Percentiles rank a stretch among this genome's conserved stretches.
Conservation (phyloP, 768 basidiomycete genomes). For the Podaxis sp. region DNA sequence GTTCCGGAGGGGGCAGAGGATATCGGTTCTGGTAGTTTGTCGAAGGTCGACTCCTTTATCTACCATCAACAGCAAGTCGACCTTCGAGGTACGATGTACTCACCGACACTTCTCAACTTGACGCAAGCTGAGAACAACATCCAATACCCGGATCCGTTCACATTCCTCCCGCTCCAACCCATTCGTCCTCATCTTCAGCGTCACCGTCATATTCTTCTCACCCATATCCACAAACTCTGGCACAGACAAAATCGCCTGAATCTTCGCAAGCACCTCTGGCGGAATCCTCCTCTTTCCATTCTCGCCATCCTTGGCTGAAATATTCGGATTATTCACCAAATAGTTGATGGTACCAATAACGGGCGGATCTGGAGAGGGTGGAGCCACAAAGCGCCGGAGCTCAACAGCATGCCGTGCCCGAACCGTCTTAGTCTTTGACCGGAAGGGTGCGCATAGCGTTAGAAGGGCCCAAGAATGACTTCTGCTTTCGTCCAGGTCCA, state of each 20-base stretch:
- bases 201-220: slow-evolving; percentile 50
- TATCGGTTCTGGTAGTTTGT: slow-evolving; percentile 41
- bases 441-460: slow-evolving; percentile 57
- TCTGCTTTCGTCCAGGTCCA: slow-evolving; percentile 41
- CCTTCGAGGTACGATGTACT: slow-evolving; percentile 19
- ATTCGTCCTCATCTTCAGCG: slow-evolving; percentile 59
- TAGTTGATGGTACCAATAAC: slow-evolving; percentile 40
- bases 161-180: slow-evolving; percentile 49
- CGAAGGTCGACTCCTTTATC: slow-evolving; percentile 41
- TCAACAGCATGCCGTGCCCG: slow-evolving; percentile 43
- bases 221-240: slow-evolving; percentile 53
- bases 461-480: slow-evolving; percentile 45
- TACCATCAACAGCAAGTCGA: slow-evolving; percentile 1
- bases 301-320: slow-evolving; percentile 19
- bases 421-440: slow-evolving; percentile 40
- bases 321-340: slow-evolving; percentile 38
- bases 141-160: slow-evolving; percentile 54
- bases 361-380: slow-evolving; percentile 34
- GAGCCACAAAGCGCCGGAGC: slow-evolving; percentile 54
- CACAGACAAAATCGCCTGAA: slow-evolving; percentile 64
- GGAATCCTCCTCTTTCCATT: slow-evolving; percentile 40
- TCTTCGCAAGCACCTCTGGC: slow-evolving; percentile 52
- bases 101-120: slow-evolving; percentile 73
- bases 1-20: slow-evolving; percentile 53
- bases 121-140: slow-evolving; percentile 54